These are phyloP conservation scores for Stylonectria norvegica DNA, from an alignment of 2,329 filamentous ascomycete genomes.

Conservation along the genomic window DNA sequence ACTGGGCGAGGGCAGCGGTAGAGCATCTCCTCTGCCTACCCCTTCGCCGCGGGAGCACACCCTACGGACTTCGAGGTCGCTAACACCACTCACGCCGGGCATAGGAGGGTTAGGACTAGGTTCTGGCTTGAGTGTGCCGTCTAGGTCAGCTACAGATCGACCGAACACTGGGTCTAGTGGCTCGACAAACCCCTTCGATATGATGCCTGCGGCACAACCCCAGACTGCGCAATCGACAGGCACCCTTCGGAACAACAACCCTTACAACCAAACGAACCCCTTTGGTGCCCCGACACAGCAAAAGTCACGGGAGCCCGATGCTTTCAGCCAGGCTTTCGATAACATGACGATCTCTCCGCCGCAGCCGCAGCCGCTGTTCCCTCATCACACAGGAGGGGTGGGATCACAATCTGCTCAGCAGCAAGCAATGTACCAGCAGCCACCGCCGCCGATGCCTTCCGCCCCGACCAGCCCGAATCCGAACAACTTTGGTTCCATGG, in stretches of 20 bases:
- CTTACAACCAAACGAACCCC: conserved; percentile 61
- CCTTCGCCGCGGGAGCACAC: conserved; percentile 45
- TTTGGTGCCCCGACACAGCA: conserved; percentile 53
- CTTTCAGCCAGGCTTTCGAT: conserved; percentile 68
- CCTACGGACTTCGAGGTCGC: conserved; percentile 47
- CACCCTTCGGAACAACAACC: conserved; percentile 55
- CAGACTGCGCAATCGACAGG: conserved; percentile 65
- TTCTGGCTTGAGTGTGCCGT: conserved; percentile 32
- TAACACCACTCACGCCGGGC: conserved; percentile 50
- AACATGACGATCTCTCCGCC: conserved; percentile 63
- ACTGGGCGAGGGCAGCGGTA: conserved; percentile 66
- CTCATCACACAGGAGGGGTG: conserved; percentile 68
- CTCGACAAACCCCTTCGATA: conserved; percentile 68
- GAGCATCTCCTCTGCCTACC: conserved; percentile 32
- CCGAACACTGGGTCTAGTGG: conserved; percentile 41
- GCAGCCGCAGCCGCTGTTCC: conserved; percentile 63
- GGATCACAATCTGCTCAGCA: conserved; percentile 39
- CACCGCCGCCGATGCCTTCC: conserved; percentile 41
- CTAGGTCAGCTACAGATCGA: conserved; percentile 29
- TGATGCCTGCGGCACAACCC: conserved; percentile 50
- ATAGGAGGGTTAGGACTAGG: conserved; percentile 30
- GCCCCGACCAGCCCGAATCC: conserved; percentile 38
- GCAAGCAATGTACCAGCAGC: conserved; percentile 42
- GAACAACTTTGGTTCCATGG: conserved; percentile 38
- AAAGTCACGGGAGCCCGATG: conserved; percentile 29